Base-by-base conservation (phyloP, 192 early-diverging fungal species). In the Backusella tarrabulga region DNA sequence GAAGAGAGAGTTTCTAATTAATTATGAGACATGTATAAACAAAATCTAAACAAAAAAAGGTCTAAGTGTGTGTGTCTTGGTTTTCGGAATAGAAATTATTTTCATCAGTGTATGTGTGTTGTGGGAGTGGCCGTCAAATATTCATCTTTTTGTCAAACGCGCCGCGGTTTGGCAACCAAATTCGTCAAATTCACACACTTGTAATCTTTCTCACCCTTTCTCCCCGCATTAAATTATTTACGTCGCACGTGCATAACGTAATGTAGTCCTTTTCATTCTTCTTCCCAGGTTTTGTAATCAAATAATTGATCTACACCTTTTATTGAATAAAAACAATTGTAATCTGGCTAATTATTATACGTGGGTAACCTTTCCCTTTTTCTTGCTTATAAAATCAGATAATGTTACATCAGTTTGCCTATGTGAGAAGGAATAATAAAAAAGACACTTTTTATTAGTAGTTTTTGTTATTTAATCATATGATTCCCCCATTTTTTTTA, bases 141-240 rank as follows among this genome's bases (percentile, higher is more conserved):
- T 26, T 26, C 54, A 56, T 56, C 2, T 56, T 44, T 69, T 38
- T 69, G 68, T 69, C 68, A 69, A 38, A 69, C 11, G 35, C 68
- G 34, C 68, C 68, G 68, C 68, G 68, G 68, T 69, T 69, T 23
- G 68, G 41, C 68, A 69, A 7, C 68, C 68, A 69, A 21, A 69
- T 69, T 23, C n/a, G 68, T 38, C 68, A 69, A 69, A 38, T 69
- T 69, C 68, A 38, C 68, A 69, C 68, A 69, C 68, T 69, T 68
- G 34, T 68, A 56, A 56, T 56, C 54, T 56, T 40, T 56, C 54
- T 56, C 54, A 56, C 54, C 54, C n/a, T 56, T 23, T 56, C 54
- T 23, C 54, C 54, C 54, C 54, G 54, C 54, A 23, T 56, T 56
- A 56, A 50, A 56, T 56, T 56, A 56, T 56, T 56, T 56, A 56